Evolutionary conservation across 441 rosid species (phyloP).

Genomic region (Populus hybrid): DNA sequence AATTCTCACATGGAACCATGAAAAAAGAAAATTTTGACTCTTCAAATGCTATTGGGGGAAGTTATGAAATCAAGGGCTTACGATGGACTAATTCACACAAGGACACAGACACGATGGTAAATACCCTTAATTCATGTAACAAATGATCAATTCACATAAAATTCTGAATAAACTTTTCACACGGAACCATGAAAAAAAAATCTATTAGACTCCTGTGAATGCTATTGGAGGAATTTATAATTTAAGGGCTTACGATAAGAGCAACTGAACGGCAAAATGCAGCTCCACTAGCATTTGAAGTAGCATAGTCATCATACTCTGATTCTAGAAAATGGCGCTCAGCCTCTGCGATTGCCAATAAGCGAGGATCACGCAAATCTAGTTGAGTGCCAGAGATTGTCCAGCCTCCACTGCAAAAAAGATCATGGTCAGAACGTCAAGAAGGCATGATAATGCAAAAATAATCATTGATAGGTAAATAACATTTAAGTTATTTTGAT

Average conservation of each 20-base stretch:
- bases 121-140: background rate
- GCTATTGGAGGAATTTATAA: background rate
- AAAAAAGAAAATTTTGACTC: too few relatives aligned
- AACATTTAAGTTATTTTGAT: background rate
- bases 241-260: constrained; percentile 51
- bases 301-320: constrained; percentile 80
- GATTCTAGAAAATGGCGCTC: constrained; percentile 77
- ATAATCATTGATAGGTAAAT: background rate
- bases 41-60: too few relatives aligned
- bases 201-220: background rate
- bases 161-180: background rate
- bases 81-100: too few relatives aligned
- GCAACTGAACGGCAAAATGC: constrained; percentile 97
- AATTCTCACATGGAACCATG: too few relatives aligned
- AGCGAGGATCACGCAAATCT: constrained; percentile 79
- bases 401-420: constrained; percentile 79
- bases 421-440: background rate
- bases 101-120: background rate
- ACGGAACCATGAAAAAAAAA: background rate
- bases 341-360: constrained; percentile 88
- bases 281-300: constrained; percentile 88
- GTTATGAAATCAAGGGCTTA: too few relatives aligned
- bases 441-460: background rate
- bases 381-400: constrained; percentile 81
- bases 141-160: background rate